Conservation (phyloP, 129 eudicot genomes). For the Tagetes patula region DNA sequence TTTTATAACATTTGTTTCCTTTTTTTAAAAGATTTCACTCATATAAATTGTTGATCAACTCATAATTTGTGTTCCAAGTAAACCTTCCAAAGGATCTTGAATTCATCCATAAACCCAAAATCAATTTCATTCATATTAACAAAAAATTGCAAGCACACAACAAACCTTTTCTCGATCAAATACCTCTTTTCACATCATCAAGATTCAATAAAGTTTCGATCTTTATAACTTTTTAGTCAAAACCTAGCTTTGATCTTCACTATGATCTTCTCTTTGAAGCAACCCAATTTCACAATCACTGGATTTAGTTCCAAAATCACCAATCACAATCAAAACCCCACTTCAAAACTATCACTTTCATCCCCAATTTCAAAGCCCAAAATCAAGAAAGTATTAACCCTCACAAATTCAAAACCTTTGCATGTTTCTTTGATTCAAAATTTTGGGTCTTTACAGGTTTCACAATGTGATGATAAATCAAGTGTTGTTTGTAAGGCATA, state of each 20-base stretch:
- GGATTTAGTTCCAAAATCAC: constrained; percentile 20
- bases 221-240: neutral
- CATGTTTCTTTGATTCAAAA: constrained; percentile 33
- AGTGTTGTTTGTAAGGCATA: constrained; percentile 43
- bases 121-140: constrained; percentile 1
- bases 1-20: neutral
- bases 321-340: constrained; percentile 28
- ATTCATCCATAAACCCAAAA: constrained; percentile 6
- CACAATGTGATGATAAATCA: constrained; percentile 3
- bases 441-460: constrained; percentile 28
- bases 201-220: neutral
- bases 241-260: neutral
- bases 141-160: constrained; percentile 8
- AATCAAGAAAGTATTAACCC: constrained; percentile 8
- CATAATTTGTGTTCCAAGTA: constrained; percentile 14
- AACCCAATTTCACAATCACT: constrained; percentile 30
- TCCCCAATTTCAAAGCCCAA: constrained; percentile 31
- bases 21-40: neutral
- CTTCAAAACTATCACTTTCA: constrained; percentile 25
- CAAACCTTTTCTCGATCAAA: constrained; percentile 14
- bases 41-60: constrained; percentile 2
- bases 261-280: constrained; percentile 53
- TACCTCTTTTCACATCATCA: neutral
- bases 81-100: neutral
- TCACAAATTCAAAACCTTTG: constrained; percentile 35